Evolutionary conservation across 352 stramenopile species (phyloP).

Genomic region (Globisporangium uncinulatum): DNA sequence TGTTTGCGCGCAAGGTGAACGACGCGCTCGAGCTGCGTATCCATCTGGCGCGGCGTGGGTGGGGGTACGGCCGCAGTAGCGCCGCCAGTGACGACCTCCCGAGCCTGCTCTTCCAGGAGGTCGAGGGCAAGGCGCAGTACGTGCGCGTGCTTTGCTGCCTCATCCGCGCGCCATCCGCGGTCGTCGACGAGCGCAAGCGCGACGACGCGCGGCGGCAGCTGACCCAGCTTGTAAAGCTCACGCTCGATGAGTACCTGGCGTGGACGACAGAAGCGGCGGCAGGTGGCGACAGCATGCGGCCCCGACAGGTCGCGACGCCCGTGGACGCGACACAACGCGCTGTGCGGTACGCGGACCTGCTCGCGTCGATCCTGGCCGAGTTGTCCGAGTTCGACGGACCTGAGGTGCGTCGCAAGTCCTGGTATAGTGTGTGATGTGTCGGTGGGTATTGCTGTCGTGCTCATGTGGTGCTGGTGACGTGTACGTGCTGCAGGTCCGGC

Average conservation of each 20-base stretch:
- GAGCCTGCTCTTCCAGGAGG: slow-evolving; percentile 67
- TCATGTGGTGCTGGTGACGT: slow-evolving; percentile 10
- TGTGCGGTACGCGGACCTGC: slow-evolving; percentile 43
- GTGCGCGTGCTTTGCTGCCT: slow-evolving; percentile 58
- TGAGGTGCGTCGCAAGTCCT: slow-evolving; percentile 35
- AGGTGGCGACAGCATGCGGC: slow-evolving; percentile 12
- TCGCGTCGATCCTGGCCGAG: slow-evolving; percentile 45
- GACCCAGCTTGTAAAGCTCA: slow-evolving; percentile 55
- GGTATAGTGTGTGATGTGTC: slow-evolving; percentile 3
- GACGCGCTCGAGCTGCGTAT: slow-evolving; percentile 48
- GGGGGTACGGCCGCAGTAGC: slow-evolving; percentile 38
- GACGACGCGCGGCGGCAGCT: slow-evolving; percentile 67
- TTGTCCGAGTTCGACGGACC: slow-evolving; percentile 37
- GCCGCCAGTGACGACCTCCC: slow-evolving; percentile 33
- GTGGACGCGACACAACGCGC: slow-evolving; percentile 47
- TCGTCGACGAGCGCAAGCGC: slow-evolving; percentile 28
- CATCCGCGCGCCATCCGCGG: slow-evolving; percentile 18
- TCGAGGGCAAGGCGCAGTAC: slow-evolving; percentile 73
- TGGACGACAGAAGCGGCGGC: slow-evolving; percentile 36
- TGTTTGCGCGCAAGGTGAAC: slow-evolving; percentile 72
- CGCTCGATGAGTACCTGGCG: slow-evolving; percentile 54
- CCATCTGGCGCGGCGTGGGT: slow-evolving; percentile 43
- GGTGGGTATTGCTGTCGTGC: not conserved
- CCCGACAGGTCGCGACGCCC: slow-evolving; percentile 18
- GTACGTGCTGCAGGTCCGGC: slow-evolving; percentile 37